Base-by-base conservation (phyloP, 176 grass and related monocot genomes). In the Zizania latifolia region DNA sequence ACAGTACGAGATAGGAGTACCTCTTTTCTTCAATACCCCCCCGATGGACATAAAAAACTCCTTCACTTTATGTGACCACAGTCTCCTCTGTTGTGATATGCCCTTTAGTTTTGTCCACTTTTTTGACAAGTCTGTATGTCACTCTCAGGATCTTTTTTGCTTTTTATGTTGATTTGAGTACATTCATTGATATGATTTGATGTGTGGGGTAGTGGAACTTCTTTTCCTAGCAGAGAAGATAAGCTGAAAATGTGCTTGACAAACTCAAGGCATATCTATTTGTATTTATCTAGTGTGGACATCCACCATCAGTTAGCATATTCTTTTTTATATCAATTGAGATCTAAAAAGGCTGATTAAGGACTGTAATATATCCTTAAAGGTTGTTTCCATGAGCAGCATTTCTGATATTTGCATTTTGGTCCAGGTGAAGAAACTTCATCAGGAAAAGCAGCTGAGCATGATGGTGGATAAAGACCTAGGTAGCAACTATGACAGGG, bases 401-500 rank as follows among this genome's bases (percentile, higher is more conserved):
- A 32, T 72, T 65, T 70, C 22, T 84, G 36, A 81, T 77, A 39
- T 15, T 54, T 51, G 4, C 16, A 37, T 69, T 6, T 70, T 29
- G 58, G 72, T 54, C 41, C 78, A 94, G 94, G 91, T 98, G 38
- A 98, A 89, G 84, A 98, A 85, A 39, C 91, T 98, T 72, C 94
- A 94, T 69, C 91, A 94, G 46, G 94, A 98, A 57, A 92, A 89
- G 46, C 87, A 94, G 64, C 82, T 98, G 66, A 89, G 79, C 77
- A 85, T 81, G 84, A 84, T 98, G 81, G 91, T 94, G 32, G 94
- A 98, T 34, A 98, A 85, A 43, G 91, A 98, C 50, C 76, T 98
- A 3, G 87, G 89, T 22, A 89, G 54, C 33, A 88, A 82, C 67
- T 94, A 94, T 3, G 89, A 92, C 41, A 89, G 67, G 45, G 81